Conservation (phyloP, 73 alveolate species). For the Tetrahymena thermophila region DNA sequence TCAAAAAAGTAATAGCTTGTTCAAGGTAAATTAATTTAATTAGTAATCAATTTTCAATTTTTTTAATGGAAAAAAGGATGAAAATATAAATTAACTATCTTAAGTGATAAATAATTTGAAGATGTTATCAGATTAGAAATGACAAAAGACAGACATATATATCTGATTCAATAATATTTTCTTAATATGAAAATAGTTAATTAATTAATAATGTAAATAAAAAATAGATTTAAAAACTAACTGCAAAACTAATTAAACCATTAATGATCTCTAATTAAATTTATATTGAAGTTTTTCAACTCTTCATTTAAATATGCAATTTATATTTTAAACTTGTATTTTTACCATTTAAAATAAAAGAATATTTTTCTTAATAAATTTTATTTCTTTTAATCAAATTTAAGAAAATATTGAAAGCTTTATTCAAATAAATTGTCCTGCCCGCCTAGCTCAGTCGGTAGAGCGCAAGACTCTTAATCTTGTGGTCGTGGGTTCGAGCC, state of each 20-base stretch:
- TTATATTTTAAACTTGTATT: too few species aligned
- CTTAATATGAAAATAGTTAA: too few species aligned
- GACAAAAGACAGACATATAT: not conserved
- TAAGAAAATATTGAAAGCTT: not conserved
- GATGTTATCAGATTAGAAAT: not conserved
- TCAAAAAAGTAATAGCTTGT: not conserved
- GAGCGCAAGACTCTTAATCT: slow-evolving; percentile 4
- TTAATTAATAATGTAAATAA: not conserved
- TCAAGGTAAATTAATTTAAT: not conserved
- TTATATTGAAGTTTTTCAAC: too few species aligned
- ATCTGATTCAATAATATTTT: not conserved
- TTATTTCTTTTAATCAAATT: not conserved
- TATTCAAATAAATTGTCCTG: not conserved
- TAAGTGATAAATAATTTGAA: not conserved
- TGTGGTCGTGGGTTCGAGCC: slow-evolving; percentile 8
- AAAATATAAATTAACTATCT: not conserved
- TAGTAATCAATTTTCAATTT: not conserved
- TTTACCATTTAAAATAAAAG: too few species aligned
- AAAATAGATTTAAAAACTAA: too few species aligned
- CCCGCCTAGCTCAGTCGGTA: slow-evolving; percentile 8
- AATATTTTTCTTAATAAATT: not conserved
- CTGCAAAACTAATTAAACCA: too few species aligned
- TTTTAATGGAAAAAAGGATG: not conserved
- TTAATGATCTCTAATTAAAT: too few species aligned
- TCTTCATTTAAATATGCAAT: too few species aligned